Evolutionary conservation across 768 basidiomycete genomes (phyloP).

Genomic region (Clathrus columnatus): DNA sequence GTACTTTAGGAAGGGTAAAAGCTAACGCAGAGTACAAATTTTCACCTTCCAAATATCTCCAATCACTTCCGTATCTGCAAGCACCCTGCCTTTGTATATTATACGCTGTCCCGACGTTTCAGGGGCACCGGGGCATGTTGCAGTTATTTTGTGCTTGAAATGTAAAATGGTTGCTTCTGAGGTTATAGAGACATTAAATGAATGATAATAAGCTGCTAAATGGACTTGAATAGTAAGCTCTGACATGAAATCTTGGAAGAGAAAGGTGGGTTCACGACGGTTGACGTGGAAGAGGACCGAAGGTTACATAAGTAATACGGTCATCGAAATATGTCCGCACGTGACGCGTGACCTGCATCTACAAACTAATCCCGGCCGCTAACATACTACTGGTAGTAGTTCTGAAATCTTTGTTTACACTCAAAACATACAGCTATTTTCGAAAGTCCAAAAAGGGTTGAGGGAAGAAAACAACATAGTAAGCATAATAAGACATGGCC

Average conservation of each 20-base stretch:
- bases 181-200: conserved; percentile 49
- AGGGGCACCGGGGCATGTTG: conserved; percentile 54
- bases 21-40: conserved; percentile 15
- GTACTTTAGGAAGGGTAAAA: conserved; percentile 8
- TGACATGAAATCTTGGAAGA: conserved; percentile 14
- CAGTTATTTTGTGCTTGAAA: conserved; percentile 59
- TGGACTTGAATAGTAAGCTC: conserved; percentile 48
- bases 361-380: too few species aligned
- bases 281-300: conserved; percentile 18
- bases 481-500: too few species aligned
- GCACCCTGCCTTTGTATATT: conserved; percentile 64
- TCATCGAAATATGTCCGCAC: neutral
- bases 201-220: conserved; percentile 64
- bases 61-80: conserved; percentile 57
- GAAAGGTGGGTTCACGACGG: neutral
- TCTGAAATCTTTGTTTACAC: too few species aligned
- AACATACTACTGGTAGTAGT: too few species aligned
- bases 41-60: conserved; percentile 57
- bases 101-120: conserved; percentile 64
- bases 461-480: too few species aligned
- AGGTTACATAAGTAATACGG: conserved; percentile 15
- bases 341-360: too few species aligned
- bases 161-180: conserved; percentile 43
- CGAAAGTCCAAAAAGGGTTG: too few species aligned
- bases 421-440: too few species aligned